These are phyloP conservation scores for Xylaria arbuscula DNA, from an alignment of 2,329 filamentous ascomycete species.

Conservation along the genomic window DNA sequence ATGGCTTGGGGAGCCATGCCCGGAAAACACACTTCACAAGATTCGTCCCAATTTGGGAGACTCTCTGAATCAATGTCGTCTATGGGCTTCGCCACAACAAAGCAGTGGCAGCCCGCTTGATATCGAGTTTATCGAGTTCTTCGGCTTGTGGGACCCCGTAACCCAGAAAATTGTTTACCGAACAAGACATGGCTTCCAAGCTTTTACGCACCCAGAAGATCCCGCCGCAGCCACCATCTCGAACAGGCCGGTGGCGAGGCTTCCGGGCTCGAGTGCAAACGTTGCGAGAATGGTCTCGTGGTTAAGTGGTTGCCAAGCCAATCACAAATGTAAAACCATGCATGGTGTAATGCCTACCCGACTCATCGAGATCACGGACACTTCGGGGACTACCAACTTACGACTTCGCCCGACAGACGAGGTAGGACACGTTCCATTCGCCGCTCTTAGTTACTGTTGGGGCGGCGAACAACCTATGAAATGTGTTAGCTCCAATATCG, in stretches of 20 bases:
- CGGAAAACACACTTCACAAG: constrained; percentile 2
- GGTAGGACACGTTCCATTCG: neutral
- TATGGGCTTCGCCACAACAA: neutral
- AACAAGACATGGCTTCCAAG: neutral
- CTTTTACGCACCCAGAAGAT: neutral
- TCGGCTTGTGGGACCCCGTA: neutral
- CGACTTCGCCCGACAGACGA: neutral
- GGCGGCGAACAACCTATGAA: neutral
- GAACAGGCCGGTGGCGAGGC: neutral
- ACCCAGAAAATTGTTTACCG: neutral
- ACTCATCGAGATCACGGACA: neutral
- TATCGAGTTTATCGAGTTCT: neutral
- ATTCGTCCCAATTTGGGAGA: neutral
- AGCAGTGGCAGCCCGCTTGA: neutral
- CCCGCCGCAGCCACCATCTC: neutral
- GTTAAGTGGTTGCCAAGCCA: neutral
- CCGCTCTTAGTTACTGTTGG: constrained; percentile 1
- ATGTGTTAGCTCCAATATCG: neutral
- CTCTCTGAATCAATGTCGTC: neutral
- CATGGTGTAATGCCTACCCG: neutral
- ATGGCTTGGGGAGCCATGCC: neutral
- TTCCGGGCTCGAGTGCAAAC: neutral
- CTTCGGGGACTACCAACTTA: neutral
- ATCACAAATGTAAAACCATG: neutral
- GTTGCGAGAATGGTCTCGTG: neutral